Percentiles rank a stretch among this genome's conserved stretches.
Conservation (phyloP, 768 basidiomycete species). For the Hortiboletus campestris region DNA sequence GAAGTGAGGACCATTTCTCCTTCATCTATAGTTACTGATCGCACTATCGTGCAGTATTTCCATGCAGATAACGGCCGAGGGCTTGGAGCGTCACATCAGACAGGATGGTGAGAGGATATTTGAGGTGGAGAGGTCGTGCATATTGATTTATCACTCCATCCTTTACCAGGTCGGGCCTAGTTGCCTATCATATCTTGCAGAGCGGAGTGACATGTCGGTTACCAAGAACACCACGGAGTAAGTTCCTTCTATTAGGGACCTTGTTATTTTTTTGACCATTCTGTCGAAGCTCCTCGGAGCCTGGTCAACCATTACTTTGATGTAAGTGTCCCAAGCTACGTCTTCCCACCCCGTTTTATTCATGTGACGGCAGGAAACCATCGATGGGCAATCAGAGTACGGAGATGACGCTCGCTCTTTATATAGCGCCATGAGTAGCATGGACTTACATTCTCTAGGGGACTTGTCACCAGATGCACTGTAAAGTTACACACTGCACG, state of each 20-base stretch:
- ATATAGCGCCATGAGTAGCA: slow-evolving; percentile 56
- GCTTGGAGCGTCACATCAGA: slow-evolving; percentile 96
- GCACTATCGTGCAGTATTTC: slow-evolving; percentile 65
- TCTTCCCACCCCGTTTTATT: neutral
- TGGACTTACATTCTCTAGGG: slow-evolving; percentile 56
- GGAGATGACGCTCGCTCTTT: slow-evolving; percentile 69
- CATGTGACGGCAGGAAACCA: slow-evolving; percentile 54
- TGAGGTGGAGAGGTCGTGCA: too few relatives aligned
- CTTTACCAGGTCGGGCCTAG: slow-evolving; percentile 71
- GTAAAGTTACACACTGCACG: slow-evolving; percentile 28
- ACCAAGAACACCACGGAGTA: slow-evolving; percentile 92
- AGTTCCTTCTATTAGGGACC: slow-evolving; percentile 28
- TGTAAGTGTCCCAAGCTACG: slow-evolving; percentile 43
- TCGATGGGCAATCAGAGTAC: slow-evolving; percentile 68
- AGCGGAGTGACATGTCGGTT: slow-evolving; percentile 86
- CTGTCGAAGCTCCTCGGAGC: slow-evolving; percentile 71
- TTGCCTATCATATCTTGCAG: slow-evolving; percentile 89
- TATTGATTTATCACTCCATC: neutral
- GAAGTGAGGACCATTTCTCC: slow-evolving; percentile 52
- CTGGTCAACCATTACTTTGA: slow-evolving; percentile 93
- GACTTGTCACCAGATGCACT: slow-evolving; percentile 73
- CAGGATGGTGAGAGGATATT: slow-evolving; percentile 72
- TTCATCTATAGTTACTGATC: neutral
- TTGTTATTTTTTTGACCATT: slow-evolving; percentile 2
- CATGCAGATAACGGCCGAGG: slow-evolving; percentile 91